Evolutionary conservation across 495 filamentous ascomycete species (phyloP).

Genomic region (Xylaria grammica): DNA sequence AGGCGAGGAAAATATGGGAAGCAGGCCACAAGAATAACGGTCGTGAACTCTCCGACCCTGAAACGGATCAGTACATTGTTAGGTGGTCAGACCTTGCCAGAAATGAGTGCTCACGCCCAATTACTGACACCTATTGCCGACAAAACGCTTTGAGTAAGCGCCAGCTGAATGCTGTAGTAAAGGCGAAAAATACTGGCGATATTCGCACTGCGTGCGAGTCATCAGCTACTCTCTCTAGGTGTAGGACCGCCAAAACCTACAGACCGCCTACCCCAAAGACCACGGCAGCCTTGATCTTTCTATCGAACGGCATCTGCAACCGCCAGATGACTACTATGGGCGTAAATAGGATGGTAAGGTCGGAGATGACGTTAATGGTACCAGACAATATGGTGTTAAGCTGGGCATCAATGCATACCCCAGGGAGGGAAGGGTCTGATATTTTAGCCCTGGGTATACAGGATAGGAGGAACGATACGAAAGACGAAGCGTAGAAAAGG

Average conservation of each 20-base stretch:
- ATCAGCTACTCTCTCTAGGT: background rate
- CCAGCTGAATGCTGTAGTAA: conserved; percentile 12
- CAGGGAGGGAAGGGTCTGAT: conserved; percentile 29
- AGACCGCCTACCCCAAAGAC: conserved; percentile 35
- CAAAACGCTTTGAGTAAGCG: background rate
- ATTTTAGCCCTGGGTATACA: conserved; percentile 29
- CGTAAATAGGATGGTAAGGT: conserved; percentile 41
- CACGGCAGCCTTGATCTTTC: conserved; percentile 34
- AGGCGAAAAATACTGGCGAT: conserved; percentile 21
- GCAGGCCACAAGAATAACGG: conserved; percentile 23
- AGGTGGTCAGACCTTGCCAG: background rate
- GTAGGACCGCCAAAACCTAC: conserved; percentile 22
- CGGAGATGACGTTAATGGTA: conserved; percentile 46
- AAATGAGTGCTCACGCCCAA: conserved; percentile 16
- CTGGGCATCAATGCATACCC: conserved; percentile 52
- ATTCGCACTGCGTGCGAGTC: conserved; percentile 1
- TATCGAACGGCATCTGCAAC: conserved; percentile 36
- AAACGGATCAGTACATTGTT: background rate
- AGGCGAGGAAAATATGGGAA: conserved; percentile 15
- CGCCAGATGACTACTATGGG: conserved; percentile 40
- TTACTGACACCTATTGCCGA: conserved; percentile 14
- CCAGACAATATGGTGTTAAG: conserved; percentile 44
- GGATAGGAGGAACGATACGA: conserved; percentile 21
- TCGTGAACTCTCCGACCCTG: conserved; percentile 21
- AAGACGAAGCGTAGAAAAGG: conserved; percentile 20